Conservation (phyloP, 805 yeast genomes). For the Barnettozyma sp. region DNA sequence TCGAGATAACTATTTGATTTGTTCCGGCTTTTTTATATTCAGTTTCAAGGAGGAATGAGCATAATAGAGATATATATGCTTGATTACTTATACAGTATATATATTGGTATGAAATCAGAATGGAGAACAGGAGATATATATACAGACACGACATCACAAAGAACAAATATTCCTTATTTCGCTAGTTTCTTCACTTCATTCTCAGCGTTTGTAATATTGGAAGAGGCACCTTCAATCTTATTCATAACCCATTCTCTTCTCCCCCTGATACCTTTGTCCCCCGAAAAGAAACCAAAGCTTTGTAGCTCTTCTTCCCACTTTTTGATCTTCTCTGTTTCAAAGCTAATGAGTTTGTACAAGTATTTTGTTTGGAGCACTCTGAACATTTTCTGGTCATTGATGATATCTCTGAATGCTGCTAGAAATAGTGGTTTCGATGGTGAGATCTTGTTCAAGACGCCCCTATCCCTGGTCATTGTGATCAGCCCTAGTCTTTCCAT, state of each 20-base stretch:
- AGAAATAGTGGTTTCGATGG: conserved; percentile 83
- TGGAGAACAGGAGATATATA: no score
- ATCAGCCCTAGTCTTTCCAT: conserved; percentile 79
- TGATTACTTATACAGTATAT: no score
- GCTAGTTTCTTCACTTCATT: conserved; percentile 31
- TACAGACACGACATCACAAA: no score
- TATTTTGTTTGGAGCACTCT: conserved; percentile 61
- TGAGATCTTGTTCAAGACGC: conserved; percentile 54
- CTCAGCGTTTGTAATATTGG: conserved; percentile 43
- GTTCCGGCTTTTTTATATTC: no score
- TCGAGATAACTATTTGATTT: no score
- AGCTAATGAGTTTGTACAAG: conserved; percentile 43
- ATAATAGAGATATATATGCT: no score
- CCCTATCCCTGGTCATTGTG: conserved; percentile 66
- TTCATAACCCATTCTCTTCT: conserved; percentile 60
- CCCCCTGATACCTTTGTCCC: conserved; percentile 46
- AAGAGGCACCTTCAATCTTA: conserved; percentile 59
- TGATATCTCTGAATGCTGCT: conserved; percentile 69
- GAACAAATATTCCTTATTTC: background rate
- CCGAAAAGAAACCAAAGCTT: conserved; percentile 45
- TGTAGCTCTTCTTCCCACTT: conserved; percentile 66
- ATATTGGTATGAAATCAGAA: no score
- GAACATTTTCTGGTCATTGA: conserved; percentile 47
- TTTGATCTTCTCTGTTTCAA: conserved; percentile 56
- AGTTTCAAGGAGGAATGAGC: no score